Evolutionary conservation across 1,139 yeast species (phyloP).

Genomic region (Kodamaea fungicola): DNA sequence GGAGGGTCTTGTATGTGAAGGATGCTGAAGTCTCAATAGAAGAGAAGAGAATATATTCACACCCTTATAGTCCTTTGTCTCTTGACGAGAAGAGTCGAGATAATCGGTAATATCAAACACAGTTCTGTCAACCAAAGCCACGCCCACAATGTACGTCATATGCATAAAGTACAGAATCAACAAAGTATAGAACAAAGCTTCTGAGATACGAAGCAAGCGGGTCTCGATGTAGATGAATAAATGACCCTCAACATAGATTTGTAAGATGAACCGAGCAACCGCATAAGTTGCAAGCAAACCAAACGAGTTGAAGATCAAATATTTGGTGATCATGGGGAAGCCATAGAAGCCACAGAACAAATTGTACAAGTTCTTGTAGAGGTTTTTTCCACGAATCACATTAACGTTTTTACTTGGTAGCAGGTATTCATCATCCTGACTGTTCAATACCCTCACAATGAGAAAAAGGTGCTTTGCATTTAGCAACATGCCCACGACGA

Average conservation of each 20-base stretch:
- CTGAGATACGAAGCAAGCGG: slow-evolving; percentile 16
- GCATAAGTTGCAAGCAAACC: slow-evolving; percentile 9
- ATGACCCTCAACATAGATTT: slow-evolving; percentile 17
- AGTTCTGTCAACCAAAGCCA: slow-evolving; percentile 63
- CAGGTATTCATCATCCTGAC: slow-evolving; percentile 13
- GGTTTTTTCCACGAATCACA: slow-evolving; percentile 9
- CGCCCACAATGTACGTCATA: slow-evolving; percentile 59
- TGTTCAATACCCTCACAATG: slow-evolving; percentile 20
- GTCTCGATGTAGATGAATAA: slow-evolving; percentile 16
- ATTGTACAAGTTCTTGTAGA: slow-evolving; percentile 26
- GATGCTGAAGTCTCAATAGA: slow-evolving; percentile 19
- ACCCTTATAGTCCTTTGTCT: slow-evolving; percentile 13
- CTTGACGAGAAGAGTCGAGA: slow-evolving; percentile 15
- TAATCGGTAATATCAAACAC: slow-evolving; percentile 60
- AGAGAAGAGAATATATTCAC: slow-evolving; percentile 26
- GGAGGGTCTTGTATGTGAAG: slow-evolving; percentile 16
- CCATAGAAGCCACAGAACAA: slow-evolving; percentile 20
- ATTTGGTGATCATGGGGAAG: slow-evolving; percentile 20
- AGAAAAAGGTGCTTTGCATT: slow-evolving; percentile 31
- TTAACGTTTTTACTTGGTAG: slow-evolving; percentile 10
- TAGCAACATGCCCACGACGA: slow-evolving; percentile 25
- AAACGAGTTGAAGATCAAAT: slow-evolving; percentile 15
- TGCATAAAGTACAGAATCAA: slow-evolving; percentile 58
- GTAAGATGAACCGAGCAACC: slow-evolving; percentile 13
- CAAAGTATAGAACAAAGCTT: slow-evolving; percentile 33